Evolutionary conservation across 192 early-diverging fungal species (phyloP).

Genomic region (Cetraspora pellucida): DNA sequence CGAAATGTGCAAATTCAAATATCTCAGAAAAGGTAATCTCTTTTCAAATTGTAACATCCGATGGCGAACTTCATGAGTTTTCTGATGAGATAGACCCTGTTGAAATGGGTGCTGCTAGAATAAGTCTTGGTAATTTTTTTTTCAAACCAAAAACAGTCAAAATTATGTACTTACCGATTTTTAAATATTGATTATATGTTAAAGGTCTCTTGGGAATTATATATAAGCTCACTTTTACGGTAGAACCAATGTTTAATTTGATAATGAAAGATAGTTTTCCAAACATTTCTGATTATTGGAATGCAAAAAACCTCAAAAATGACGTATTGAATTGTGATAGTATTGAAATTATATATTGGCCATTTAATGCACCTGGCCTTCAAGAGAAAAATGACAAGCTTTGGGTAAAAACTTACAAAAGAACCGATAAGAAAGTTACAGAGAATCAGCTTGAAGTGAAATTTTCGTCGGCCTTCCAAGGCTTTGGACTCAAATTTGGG

Average conservation of each 20-base stretch:
- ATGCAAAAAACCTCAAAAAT: constrained; percentile 1
- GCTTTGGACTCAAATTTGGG: background rate
- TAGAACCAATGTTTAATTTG: constrained; percentile 47
- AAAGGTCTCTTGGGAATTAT: constrained; percentile 43
- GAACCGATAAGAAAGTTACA: constrained; percentile 26
- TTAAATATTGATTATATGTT: background rate
- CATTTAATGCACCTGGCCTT: constrained; percentile 14
- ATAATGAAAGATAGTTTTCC: constrained; percentile 41
- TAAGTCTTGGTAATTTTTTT: constrained; percentile 31
- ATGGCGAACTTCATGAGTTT: constrained; percentile 31
- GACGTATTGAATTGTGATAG: constrained; percentile 33
- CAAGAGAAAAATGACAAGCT: constrained; percentile 32
- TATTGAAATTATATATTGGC: constrained; percentile 47
- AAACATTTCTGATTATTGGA: background rate
- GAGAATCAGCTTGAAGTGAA: background rate
- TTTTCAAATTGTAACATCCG: constrained; percentile 14
- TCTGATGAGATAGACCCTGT: constrained; percentile 21
- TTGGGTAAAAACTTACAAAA: constrained; percentile 47
- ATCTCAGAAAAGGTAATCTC: constrained; percentile 27
- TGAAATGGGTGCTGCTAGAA: constrained; percentile 34
- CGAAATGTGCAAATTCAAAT: background rate
- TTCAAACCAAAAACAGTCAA: background rate
- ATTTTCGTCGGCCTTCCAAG: background rate
- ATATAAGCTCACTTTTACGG: constrained; percentile 38
- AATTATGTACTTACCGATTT: background rate